Evolutionary conservation across 345 rosid genomes (phyloP), one percentile per base, ranked within the genome.

Genomic region (Conringia planisiliqua): DNA sequence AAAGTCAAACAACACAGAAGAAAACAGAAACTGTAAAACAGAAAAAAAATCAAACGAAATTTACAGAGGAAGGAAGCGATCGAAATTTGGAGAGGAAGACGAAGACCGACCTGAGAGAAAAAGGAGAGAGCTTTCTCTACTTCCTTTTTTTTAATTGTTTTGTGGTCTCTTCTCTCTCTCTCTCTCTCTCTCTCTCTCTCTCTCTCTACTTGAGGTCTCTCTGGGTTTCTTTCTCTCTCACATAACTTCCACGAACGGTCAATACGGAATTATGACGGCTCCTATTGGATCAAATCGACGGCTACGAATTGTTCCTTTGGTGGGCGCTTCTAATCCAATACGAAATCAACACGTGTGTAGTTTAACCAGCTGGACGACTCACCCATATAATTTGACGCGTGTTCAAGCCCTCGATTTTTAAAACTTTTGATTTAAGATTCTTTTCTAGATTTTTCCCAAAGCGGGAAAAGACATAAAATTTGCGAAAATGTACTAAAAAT

Each of bases 181-280:
- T 64, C 55, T 50, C 50, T 77, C 76, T 77, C 51, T 16, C 51
- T 50, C 22, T 65, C 50, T 77, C 76, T 77, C 51, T 16, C 51
- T 50, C 22, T 65, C 56, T 64, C 55, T 50, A 52, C 58, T 68
- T 69, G 79, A 27, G 73, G 68, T 77, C 76, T 54, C 60, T 77
- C 80, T 77, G 68, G 44, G 80, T 65, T 71, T 76, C 73, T 67
- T 65, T 68, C 43, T 75, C 75, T 76, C 73, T 65, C 81, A 66
- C 81, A 78, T 30, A 77, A 77, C 77, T 77, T 77, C 81, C 77
- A 65, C 81, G 81, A 77, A 77, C 80, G 80, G 80, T 76, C 80
- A 76, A 76, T 56, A 76, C 66, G 35, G 75, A 62, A 47, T 65
- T 32, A 77, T 71, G 81, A 77, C 81, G 76, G 71, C 72, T 77